Conservation (phyloP, 495 filamentous ascomycete species). For the Penicillium atrosanguineum region DNA sequence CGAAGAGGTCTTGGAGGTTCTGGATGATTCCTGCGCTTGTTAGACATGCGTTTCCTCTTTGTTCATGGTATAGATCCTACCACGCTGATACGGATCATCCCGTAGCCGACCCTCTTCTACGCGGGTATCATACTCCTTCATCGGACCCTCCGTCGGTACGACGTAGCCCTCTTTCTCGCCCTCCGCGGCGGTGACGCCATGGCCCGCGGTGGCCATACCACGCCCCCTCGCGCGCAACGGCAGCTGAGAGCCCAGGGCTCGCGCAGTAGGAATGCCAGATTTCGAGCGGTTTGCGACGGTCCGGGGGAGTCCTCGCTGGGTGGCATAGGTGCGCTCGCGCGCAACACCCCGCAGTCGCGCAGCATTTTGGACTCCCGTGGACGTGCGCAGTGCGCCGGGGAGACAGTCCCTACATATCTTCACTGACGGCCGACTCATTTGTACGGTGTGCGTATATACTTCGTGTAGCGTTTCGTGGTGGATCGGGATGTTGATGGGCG, state of each 20-base stretch:
- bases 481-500: slow-evolving; percentile 3
- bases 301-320: slow-evolving; percentile 2
- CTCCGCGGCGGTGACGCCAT: slow-evolving; percentile 10
- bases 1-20: slow-evolving; percentile 82
- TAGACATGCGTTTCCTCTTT: neutral
- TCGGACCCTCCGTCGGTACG: slow-evolving; percentile 55
- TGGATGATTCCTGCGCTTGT: slow-evolving; percentile 70
- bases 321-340: slow-evolving; percentile 11
- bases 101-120: slow-evolving; percentile 68
- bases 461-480: slow-evolving; percentile 1
- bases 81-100: slow-evolving; percentile 89
- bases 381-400: slow-evolving; percentile 29
- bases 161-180: slow-evolving; percentile 6
- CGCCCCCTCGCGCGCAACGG: slow-evolving; percentile 7
- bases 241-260: neutral
- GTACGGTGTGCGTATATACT: slow-evolving; percentile 5
- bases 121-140: slow-evolving; percentile 82
- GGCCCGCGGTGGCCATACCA: slow-evolving; percentile 17
- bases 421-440: slow-evolving; percentile 35
- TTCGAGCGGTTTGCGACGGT: neutral
- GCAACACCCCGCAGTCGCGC: slow-evolving; percentile 15
- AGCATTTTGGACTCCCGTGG: slow-evolving; percentile 18
- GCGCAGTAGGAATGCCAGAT: neutral
- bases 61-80: slow-evolving; percentile 37
- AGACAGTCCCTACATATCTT: slow-evolving; percentile 36